These are phyloP conservation scores for Colletotrichum tabaci DNA, from an alignment of 2,329 filamentous ascomycete species.

Conservation along the genomic window DNA sequence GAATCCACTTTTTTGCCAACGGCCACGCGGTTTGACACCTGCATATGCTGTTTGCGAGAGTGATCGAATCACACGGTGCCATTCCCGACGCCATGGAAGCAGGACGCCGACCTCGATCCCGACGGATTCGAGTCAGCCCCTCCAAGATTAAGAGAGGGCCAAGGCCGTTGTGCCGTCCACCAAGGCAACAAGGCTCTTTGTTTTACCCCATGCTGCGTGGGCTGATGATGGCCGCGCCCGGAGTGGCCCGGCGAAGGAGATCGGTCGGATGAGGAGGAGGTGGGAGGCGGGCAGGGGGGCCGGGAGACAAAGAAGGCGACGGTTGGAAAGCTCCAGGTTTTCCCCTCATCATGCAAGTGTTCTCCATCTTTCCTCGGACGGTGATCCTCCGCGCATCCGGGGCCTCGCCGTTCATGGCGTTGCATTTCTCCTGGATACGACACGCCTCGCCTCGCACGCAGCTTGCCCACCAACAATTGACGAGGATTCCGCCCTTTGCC, in stretches of 20 bases:
- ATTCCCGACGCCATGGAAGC: constrained; percentile 36
- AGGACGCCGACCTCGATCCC: background rate
- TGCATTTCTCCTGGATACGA: constrained; percentile 24
- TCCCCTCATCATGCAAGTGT: constrained; percentile 12
- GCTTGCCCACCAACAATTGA: constrained; percentile 32
- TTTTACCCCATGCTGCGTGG: background rate
- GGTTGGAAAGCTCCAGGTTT: background rate
- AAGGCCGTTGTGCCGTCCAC: background rate
- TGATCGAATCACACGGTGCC: constrained; percentile 24
- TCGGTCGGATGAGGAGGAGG: background rate
- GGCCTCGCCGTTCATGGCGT: constrained; percentile 16
- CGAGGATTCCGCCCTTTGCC: background rate
- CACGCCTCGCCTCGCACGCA: background rate
- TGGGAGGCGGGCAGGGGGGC: background rate
- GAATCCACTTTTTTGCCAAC: background rate
- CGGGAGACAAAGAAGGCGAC: background rate
- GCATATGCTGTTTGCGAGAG: background rate
- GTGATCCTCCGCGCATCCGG: constrained; percentile 31
- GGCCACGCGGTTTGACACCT: constrained; percentile 15
- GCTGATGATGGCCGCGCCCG: background rate
- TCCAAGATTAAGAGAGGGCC: background rate
- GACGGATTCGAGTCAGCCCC: background rate
- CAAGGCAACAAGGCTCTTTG: background rate
- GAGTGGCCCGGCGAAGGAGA: background rate
- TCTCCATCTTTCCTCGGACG: constrained; percentile 31